Conservation (phyloP, 176 grass and related monocot genomes). For the Leersia perrieri region DNA sequence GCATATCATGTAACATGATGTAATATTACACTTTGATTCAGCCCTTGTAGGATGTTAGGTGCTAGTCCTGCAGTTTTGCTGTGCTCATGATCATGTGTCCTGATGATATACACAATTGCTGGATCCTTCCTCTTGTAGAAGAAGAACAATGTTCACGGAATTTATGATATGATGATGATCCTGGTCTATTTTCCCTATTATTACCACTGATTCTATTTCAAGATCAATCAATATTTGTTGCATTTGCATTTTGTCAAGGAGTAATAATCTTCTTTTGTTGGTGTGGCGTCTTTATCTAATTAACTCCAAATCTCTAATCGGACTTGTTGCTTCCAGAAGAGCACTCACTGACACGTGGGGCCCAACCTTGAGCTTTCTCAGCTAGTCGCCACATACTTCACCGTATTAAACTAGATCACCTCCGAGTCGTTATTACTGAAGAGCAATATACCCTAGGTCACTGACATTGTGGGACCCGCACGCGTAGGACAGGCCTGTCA, state of each 20-base stretch:
- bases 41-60: conserved; percentile 28
- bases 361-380: neutral
- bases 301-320: neutral
- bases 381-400: neutral
- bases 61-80: conserved; percentile 45
- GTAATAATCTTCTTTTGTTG: neutral
- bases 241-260: neutral
- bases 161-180: neutral
- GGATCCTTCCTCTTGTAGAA: conserved; percentile 8
- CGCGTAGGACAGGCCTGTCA: rapidly evolving
- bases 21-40: conserved; percentile 36
- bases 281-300: neutral
- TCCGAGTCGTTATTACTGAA: neutral
- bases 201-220: neutral
- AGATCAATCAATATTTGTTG: neutral
- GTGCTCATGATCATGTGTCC: conserved; percentile 15
- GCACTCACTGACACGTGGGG: neutral
- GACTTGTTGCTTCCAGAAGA: neutral
- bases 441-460: rapidly evolving
- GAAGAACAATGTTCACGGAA: conserved; percentile 22
- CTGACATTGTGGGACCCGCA: neutral
- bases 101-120: conserved; percentile 28
- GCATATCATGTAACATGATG: conserved; percentile 14
- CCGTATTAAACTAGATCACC: neutral
- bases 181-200: neutral